Evolutionary conservation across 257 asterid species (phyloP).

Genomic region (Prunella vulgaris): DNA sequence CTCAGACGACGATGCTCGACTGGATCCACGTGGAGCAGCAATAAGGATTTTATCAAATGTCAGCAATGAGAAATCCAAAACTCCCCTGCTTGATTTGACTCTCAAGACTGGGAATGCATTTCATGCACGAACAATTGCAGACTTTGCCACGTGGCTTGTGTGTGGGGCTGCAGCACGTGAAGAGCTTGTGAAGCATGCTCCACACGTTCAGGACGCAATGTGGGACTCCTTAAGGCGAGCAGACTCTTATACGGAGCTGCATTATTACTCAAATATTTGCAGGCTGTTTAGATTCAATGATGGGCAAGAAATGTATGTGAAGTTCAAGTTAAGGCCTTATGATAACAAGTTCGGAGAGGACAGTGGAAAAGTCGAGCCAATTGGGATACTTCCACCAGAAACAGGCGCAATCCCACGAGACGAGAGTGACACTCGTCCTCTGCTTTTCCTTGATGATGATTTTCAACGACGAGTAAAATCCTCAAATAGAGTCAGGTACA

Average conservation of each 20-base stretch:
- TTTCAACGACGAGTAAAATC: constrained; percentile 40
- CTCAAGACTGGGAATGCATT: constrained; percentile 63
- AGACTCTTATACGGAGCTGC: constrained; percentile 54
- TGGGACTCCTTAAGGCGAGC: constrained; percentile 53
- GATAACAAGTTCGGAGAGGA: constrained; percentile 45
- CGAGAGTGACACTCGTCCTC: constrained; percentile 47
- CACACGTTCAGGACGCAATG: constrained; percentile 62
- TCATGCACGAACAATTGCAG: constrained; percentile 58
- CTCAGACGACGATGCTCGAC: constrained; percentile 66
- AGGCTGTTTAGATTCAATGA: constrained; percentile 47
- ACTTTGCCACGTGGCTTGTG: constrained; percentile 69
- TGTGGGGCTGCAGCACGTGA: constrained; percentile 60
- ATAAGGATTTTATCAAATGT: constrained; percentile 29
- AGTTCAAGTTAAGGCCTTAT: constrained; percentile 55
- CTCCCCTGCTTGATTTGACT: constrained; percentile 47
- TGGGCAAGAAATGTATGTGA: constrained; percentile 56
- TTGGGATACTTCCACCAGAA: constrained; percentile 61
- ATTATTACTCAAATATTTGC: constrained; percentile 57
- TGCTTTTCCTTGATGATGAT: constrained; percentile 53
- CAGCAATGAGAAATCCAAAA: constrained; percentile 13
- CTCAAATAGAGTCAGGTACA: constrained; percentile 35
- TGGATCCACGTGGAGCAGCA: constrained; percentile 66
- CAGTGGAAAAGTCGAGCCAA: constrained; percentile 49
- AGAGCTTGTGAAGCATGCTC: constrained; percentile 57
- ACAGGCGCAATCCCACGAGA: constrained; percentile 70